phyloP scores from a whole-genome alignment of 1,284 basidiomycete species.

The Omphalotus olearius region DNA sequence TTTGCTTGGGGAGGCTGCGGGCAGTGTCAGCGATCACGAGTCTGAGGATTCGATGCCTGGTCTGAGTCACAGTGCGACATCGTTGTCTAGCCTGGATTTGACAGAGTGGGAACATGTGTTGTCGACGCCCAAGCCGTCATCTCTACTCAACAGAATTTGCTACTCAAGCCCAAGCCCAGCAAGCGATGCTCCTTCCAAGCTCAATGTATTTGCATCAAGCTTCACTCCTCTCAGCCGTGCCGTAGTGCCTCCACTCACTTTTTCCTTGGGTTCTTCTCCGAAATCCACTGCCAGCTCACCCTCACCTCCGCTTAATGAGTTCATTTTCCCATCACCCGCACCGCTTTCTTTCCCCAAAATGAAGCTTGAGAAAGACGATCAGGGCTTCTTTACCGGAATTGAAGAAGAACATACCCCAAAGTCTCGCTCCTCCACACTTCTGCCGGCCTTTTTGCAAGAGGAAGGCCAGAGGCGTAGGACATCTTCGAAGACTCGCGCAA shows the following conservation, averaged over 20 bases:
- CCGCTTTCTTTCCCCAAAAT: conserved; percentile 22
- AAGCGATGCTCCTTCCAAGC: conserved; percentile 23
- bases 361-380: conserved; percentile 38
- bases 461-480: conserved; percentile 29
- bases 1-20: conserved; percentile 15
- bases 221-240: conserved; percentile 31
- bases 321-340: conserved; percentile 31
- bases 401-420: conserved; percentile 15
- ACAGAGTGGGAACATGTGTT: conserved; percentile 31
- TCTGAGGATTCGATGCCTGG: conserved; percentile 17
- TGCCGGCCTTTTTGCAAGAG: conserved; percentile 37
- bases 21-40: conserved; percentile 12
- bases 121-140: conserved; percentile 31
- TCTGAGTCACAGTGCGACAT: conserved; percentile 28
- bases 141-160: conserved; percentile 17
- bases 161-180: conserved; percentile 17
- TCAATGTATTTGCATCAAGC: conserved; percentile 38
- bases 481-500: conserved; percentile 41
- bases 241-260: conserved; percentile 20
- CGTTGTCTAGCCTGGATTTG: conserved; percentile 31
- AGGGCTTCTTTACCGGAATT: conserved; percentile 35
- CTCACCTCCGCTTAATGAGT: conserved; percentile 26
- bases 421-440: conserved; percentile 22
- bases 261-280: conserved; percentile 18
- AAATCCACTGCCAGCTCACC: conserved; percentile 16